phyloP scores from a whole-genome alignment of 768 basidiomycete genomes.

The Mycena vitilis region DNA sequence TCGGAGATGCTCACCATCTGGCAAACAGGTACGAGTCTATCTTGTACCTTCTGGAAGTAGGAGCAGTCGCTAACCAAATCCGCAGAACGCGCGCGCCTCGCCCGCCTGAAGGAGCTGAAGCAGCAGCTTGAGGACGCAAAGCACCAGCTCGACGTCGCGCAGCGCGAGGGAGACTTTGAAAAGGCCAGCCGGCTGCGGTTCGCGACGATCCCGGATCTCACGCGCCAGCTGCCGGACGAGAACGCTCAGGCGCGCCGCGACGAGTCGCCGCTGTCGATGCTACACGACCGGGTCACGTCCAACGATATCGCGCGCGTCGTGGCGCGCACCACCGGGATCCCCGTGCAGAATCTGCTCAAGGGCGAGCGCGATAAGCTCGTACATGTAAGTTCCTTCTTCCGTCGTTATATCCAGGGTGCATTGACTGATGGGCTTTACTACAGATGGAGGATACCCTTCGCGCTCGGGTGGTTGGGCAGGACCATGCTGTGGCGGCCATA shows the following conservation, averaged over 20 bases:
- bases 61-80: background rate
- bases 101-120: constrained; percentile 79
- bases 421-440: constrained; percentile 9
- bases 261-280: constrained; percentile 67
- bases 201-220: constrained; percentile 85
- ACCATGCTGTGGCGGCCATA: constrained; percentile 86
- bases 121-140: constrained; percentile 84
- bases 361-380: constrained; percentile 92
- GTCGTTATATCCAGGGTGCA: background rate
- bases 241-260: constrained; percentile 46
- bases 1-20: constrained; percentile 71
- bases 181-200: constrained; percentile 86
- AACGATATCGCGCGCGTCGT: constrained; percentile 91
- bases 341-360: constrained; percentile 87
- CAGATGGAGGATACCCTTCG: constrained; percentile 90
- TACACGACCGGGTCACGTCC: constrained; percentile 90
- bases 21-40: constrained; percentile 59
- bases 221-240: constrained; percentile 73
- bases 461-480: constrained; percentile 88
- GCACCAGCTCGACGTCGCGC: constrained; percentile 87
- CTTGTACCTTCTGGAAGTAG: no score
- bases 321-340: constrained; percentile 90
- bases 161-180: constrained; percentile 90
- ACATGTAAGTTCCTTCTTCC: constrained; percentile 63
- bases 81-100: constrained; percentile 74